A percentile compares a stretch with the other conserved stretches of the same genome.
Evolutionary conservation across 2,329 filamentous ascomycete species (phyloP).

Genomic region (Coleophoma cylindrospora): DNA sequence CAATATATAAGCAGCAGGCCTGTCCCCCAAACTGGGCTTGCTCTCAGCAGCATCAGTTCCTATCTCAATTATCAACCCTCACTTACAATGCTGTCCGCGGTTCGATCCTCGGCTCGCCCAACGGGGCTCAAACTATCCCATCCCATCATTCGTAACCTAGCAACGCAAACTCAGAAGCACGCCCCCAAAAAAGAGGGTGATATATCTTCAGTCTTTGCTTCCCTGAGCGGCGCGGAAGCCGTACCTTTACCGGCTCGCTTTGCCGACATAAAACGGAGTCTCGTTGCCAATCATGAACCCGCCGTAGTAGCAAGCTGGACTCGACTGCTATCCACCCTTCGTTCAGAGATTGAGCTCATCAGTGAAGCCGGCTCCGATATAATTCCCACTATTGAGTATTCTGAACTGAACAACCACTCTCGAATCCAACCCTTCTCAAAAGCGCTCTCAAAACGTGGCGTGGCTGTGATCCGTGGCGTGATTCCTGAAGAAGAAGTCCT

Average conservation of each 20-base stretch:
- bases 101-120: too few species aligned
- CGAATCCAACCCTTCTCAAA: conserved; percentile 6
- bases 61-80: too few species aligned
- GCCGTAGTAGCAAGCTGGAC: conserved; percentile 43
- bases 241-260: conserved; percentile 49
- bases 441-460: conserved; percentile 17
- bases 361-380: conserved; percentile 38
- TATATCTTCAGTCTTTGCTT: conserved; percentile 58
- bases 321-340: conserved; percentile 38
- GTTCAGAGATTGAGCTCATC: conserved; percentile 42
- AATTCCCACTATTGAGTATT: conserved; percentile 48
- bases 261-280: conserved; percentile 47
- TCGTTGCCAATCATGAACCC: conserved; percentile 45
- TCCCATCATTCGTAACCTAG: background rate
- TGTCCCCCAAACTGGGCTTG: too few species aligned
- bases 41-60: too few species aligned
- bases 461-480: conserved; percentile 58
- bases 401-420: conserved; percentile 28
- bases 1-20: too few species aligned
- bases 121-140: too few species aligned
- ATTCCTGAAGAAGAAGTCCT: conserved; percentile 58
- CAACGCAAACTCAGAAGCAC: conserved; percentile 2
- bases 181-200: conserved; percentile 43
- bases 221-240: conserved; percentile 42
- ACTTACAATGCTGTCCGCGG: too few species aligned